Conservation (phyloP, 1,139 yeast species). For the Suzukiozyma palmioleophila region DNA sequence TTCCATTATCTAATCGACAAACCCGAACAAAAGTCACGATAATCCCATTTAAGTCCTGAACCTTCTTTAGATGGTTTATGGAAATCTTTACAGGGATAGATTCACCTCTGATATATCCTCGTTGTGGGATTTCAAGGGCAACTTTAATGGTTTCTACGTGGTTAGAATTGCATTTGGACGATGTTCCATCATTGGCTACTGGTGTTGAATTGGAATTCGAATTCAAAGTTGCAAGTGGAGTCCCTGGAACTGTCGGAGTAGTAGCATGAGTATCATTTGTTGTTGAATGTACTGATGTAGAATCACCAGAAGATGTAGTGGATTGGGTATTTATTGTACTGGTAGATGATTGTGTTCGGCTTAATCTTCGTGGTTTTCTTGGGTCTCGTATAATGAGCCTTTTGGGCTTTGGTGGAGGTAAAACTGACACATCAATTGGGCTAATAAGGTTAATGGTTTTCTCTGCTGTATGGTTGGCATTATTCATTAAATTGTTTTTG, state of each 20-base stretch:
- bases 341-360: conserved; percentile 48
- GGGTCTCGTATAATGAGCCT: conserved; percentile 55
- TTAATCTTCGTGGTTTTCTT: conserved; percentile 23
- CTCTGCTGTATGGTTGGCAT: conserved; percentile 44
- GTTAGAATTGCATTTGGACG: conserved; percentile 5
- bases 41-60: conserved; percentile 71
- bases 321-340: conserved; percentile 46
- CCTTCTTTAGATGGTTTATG: conserved; percentile 64
- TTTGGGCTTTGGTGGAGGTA: conserved; percentile 68
- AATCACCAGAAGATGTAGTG: conserved; percentile 34
- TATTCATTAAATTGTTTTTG: conserved; percentile 19
- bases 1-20: conserved; percentile 69
- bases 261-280: conserved; percentile 2
- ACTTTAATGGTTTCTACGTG: conserved; percentile 42
- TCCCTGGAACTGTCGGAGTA: conserved; percentile 1
- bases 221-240: conserved; percentile 4
- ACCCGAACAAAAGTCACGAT: conserved; percentile 78
- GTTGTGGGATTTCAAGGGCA: conserved; percentile 53
- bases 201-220: conserved; percentile 3
- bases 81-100: conserved; percentile 64
- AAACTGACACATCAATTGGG: conserved; percentile 67
- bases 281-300: conserved; percentile 18
- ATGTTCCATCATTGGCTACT: neutral
- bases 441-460: conserved; percentile 57
- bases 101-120: conserved; percentile 80